Evolutionary conservation across 176 grass and related monocot genomes (phyloP), one percentile per base, ranked within the genome.

Genomic region (Cenchrus purpureus): DNA sequence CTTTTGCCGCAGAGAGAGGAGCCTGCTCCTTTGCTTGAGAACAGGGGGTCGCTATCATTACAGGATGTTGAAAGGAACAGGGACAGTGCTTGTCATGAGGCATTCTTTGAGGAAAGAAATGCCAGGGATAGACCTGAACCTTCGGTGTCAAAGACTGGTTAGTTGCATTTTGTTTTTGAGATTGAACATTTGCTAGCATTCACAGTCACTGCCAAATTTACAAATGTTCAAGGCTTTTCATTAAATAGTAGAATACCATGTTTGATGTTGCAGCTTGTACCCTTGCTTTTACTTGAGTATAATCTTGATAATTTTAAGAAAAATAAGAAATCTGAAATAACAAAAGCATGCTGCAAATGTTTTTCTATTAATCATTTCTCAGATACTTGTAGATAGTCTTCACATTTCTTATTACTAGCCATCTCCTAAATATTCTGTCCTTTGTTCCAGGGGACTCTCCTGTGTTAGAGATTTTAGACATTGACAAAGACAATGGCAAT

Each of bases 401-500:
- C 16, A 78, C 0, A 45, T 37, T 69, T 37, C 14, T 13, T 22
- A 43, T 76, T 78, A 22, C 44, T 32, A 51, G 14, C 3, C 31
- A 42, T 14, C 50, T n/a, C 51, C 34, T 68, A 57, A 68, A 68
- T 29, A 67, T 83, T 59, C 25, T 86, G 31, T 59, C 8, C 74
- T 55, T 49, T 77, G 19, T 56, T 71, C 10, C 79, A 90, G 84
- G 88, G 71, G 59, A 58, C 13, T 83, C 65, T 75, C 53, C 13
- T 72, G 46, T 3, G 10, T 19, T 67, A 10, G 55, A 62, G 50
- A 73, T 83, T 62, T 58, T 84, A 40, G 68, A 91, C 59, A 91
- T 91, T 63, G 89, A 91, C 65, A 79, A 73, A 68, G 84, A 84
- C 16, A 78, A 22, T 80, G 68, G 58, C 54, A 91, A 91, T 84